Evolutionary conservation across 495 filamentous ascomycete species (phyloP).

Genomic region (Bacidia rubella): DNA sequence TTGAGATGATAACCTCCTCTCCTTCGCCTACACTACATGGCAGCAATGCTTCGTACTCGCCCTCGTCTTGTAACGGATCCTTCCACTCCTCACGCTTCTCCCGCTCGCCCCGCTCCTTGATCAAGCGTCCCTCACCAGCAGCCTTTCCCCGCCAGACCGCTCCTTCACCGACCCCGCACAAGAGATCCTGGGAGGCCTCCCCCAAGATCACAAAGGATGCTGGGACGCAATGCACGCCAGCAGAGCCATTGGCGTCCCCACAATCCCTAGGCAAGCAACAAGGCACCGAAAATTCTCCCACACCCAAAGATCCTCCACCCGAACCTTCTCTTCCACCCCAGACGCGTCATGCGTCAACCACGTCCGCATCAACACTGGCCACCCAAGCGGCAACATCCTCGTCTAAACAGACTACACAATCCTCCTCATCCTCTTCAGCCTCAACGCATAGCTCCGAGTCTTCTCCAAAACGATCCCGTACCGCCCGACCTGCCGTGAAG

Average conservation of each 20-base stretch:
- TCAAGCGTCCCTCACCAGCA: constrained; percentile 18
- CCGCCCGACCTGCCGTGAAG: constrained; percentile 47
- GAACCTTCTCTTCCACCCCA: constrained; percentile 19
- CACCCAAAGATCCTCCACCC: constrained; percentile 14
- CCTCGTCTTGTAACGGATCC: constrained; percentile 17
- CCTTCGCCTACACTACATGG: constrained; percentile 20
- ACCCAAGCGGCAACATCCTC: constrained; percentile 18
- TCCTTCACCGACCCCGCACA: constrained; percentile 11
- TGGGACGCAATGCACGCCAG: constrained; percentile 42
- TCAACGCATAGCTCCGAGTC: constrained; percentile 34
- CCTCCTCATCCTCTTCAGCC: constrained; percentile 29
- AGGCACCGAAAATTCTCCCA: constrained; percentile 12
- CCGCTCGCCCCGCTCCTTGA: constrained; percentile 16
- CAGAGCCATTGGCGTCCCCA: neutral
- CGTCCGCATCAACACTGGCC: constrained; percentile 10
- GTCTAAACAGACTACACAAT: constrained; percentile 17
- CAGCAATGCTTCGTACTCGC: constrained; percentile 15
- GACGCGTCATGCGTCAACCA: neutral
- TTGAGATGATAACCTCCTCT: constrained; percentile 24
- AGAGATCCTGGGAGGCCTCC: constrained; percentile 8
- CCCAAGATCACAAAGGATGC: constrained; percentile 27
- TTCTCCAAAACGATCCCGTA: constrained; percentile 38
- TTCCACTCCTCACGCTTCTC: constrained; percentile 16
- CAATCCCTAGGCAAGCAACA: constrained; percentile 14
- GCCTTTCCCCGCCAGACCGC: constrained; percentile 15